phyloP scores from a whole-genome alignment of 257 asterid species.

The Galeopsis tetrahit region DNA sequence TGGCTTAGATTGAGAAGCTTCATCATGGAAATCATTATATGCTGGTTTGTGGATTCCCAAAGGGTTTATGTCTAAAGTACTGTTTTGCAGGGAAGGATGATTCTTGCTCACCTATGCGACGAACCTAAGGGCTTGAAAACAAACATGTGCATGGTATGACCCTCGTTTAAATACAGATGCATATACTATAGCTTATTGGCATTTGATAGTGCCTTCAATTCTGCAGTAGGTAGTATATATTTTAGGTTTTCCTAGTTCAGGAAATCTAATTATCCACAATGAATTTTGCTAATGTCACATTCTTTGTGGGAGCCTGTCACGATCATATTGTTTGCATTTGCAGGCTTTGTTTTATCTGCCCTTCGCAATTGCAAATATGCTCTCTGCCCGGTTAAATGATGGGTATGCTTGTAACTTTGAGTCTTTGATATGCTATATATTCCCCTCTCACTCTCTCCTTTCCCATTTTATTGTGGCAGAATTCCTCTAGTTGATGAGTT shows the following conservation, averaged over 20 bases:
- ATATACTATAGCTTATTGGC: conserved; percentile 9
- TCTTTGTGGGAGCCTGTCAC: conserved; percentile 5
- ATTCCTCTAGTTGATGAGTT: conserved; percentile 85
- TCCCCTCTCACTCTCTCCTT: background rate
- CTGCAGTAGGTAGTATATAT: background rate
- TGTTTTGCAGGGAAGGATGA: conserved; percentile 85
- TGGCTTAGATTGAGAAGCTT: conserved; percentile 3
- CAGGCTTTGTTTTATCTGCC: conserved; percentile 92
- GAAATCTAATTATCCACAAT: background rate
- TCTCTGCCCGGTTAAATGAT: conserved; percentile 83
- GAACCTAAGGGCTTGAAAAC: conserved; percentile 99
- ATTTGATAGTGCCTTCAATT: background rate
- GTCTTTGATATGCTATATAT: conserved; percentile 21
- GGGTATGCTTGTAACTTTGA: conserved; percentile 57
- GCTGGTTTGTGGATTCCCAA: too few relatives aligned
- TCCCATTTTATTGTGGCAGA: conserved; percentile 47
- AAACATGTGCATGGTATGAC: conserved; percentile 88
- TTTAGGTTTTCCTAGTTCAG: background rate
- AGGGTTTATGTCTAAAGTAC: conserved; percentile 17
- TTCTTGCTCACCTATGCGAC: conserved; percentile 89
- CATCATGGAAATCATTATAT: background rate
- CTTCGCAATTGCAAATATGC: conserved; percentile 89
- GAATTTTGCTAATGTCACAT: background rate
- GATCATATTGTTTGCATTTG: conserved; percentile 32
- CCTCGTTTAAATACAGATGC: conserved; percentile 19